Evolutionary conservation across 2,329 filamentous ascomycete species (phyloP).

Genomic region (Arthrinium puccinioides): DNA sequence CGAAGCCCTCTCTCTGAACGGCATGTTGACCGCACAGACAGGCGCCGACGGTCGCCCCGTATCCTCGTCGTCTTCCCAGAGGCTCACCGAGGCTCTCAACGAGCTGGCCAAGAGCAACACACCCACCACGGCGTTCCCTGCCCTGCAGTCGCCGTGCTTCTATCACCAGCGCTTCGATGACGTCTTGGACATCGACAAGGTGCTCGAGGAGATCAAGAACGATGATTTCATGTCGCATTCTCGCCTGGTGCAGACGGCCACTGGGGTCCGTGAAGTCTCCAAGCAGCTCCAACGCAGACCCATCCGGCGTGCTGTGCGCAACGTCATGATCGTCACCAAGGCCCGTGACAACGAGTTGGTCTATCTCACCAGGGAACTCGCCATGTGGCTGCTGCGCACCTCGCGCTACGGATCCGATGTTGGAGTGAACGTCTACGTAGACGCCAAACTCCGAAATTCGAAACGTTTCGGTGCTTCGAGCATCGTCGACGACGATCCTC

Average conservation of each 20-base stretch:
- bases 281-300: constrained; percentile 90
- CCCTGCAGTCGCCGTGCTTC: constrained; percentile 88
- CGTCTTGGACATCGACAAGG: constrained; percentile 88
- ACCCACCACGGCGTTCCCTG: constrained; percentile 48
- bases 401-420: constrained; percentile 82
- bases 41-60: constrained; percentile 25
- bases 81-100: constrained; percentile 54
- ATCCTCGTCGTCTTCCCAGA: constrained; percentile 46
- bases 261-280: constrained; percentile 88
- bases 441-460: constrained; percentile 82
- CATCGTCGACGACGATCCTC: constrained; percentile 65
- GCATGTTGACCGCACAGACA: constrained; percentile 45
- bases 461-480: constrained; percentile 77
- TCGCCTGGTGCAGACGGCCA: constrained; percentile 88
- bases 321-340: constrained; percentile 98
- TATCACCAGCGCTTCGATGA: constrained; percentile 97
- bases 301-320: constrained; percentile 84
- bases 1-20: constrained; percentile 54
- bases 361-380: constrained; percentile 76
- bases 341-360: constrained; percentile 92
- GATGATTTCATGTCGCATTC: constrained; percentile 91
- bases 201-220: constrained; percentile 86
- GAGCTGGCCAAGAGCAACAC: constrained; percentile 41
- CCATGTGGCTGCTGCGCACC: constrained; percentile 81
- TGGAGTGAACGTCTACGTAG: constrained; percentile 98